phyloP scores from a whole-genome alignment of 306 rosid species.

The Sechiopsis laciniata region DNA sequence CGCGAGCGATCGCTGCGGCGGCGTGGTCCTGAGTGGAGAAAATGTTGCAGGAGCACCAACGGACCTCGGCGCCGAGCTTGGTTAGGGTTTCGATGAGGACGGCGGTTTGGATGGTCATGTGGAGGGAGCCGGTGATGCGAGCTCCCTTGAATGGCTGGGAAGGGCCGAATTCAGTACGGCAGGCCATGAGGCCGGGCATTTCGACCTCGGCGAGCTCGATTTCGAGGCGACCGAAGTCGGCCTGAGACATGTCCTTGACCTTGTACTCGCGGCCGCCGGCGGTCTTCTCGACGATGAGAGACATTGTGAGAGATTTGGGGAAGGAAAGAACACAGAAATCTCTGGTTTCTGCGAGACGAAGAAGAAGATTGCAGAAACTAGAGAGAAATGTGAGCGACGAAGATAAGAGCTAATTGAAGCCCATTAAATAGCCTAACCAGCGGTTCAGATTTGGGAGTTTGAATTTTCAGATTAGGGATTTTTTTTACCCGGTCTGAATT shows the following conservation, averaged over 20 bases:
- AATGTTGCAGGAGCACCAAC: conserved; percentile 83
- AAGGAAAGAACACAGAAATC: background rate
- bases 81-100: conserved; percentile 68
- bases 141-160: conserved; percentile 68
- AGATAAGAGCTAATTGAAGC: background rate
- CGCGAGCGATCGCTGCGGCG: conserved; percentile 68
- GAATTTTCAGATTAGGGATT: conserved; percentile 20
- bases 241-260: conserved; percentile 67
- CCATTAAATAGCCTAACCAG: conserved; percentile 39
- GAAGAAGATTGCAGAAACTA: background rate
- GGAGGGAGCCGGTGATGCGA: conserved; percentile 65
- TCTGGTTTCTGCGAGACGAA: background rate
- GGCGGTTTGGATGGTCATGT: conserved; percentile 76
- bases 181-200: conserved; percentile 69
- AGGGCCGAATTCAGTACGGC: conserved; percentile 49
- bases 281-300: conserved; percentile 54
- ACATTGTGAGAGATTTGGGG: conserved; percentile 31
- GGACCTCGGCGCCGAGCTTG: conserved; percentile 66
- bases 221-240: conserved; percentile 60
- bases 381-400: conserved; percentile 13
- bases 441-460: conserved; percentile 37
- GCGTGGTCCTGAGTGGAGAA: conserved; percentile 80
- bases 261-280: conserved; percentile 59
- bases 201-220: conserved; percentile 65
- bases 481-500: background rate